Base-by-base conservation (phyloP, 1,139 yeast species). In the Pichia sp. region DNA sequence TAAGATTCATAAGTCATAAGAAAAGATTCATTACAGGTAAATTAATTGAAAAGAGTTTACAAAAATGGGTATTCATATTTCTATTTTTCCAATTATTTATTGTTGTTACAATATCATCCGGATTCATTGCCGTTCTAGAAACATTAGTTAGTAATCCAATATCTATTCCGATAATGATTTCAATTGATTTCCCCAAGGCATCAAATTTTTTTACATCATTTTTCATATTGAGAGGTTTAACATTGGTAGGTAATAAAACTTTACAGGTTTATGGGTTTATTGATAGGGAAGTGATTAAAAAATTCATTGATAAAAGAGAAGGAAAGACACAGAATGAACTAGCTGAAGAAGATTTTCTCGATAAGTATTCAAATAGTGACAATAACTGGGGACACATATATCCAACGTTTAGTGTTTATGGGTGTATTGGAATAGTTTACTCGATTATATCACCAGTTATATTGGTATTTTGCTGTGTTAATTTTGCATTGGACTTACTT, bases 101-200 rank as follows among this genome's bases (percentile, higher is more conserved):
- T 44, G 93, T 90, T 30, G 90, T 90, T 2, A 85, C 96, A 0
- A 78, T 89, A 34, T 88, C 95, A 62, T 84, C 95, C 0, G 90
- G 96, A 42, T 70, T 87, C 9, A 80, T 87, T 0, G 83, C 82
- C 5, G 76, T 89, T 0, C 67, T 86, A 44, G 81, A 81, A 57
- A 83, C 80, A 55, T 70, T 86, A 2, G 69, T 88, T 4, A 80
- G 79, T 52, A 83, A 81, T 57, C 96, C 96, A 1, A 78, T 83
- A 0, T 80, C 87, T 1, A 78, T 87, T 11, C 90, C 95, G 0
- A 73, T 80, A 8, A 68, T 87, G 50, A 68, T 88, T 46, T 96
- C 96, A 0, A 74, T 78, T 10, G 87, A 87, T 61, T 70, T 88
- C 44, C 96, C 96, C 0, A 85, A 84, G 62, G 84, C 93, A 27